Base-by-base conservation (phyloP, 257 asterid species). In the Ilex aquifolium region DNA sequence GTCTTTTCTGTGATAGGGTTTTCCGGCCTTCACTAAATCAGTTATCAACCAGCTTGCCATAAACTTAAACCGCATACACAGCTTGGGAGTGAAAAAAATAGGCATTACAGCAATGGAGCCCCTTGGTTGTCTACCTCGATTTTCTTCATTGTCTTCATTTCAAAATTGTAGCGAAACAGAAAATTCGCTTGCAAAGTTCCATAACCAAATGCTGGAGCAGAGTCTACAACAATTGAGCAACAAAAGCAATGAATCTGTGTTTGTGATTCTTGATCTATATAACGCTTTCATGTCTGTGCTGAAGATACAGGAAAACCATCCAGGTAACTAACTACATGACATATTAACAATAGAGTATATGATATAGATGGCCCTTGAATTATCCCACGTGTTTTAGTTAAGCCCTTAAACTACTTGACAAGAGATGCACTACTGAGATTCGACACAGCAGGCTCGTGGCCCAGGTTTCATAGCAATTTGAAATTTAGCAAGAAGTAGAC, bases 121-220 rank as follows among this genome's bases (percentile, higher is more conserved):
- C 2, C 4, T 84, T 0, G 96, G 96, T 0, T 88, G 95, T 59
- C 68, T 83, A 65, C 95, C 95, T 13, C 54, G 50, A 49, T 64
- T 56, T 12, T 74, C 85, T 0, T 58, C 67, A 16, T 31, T 73
- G 44, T 21, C 13, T 61, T 67, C 80, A 3, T 54, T 65, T 56
- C 14, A 58, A 57, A 71, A 64, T 17, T 88, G 95, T 82, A 72
- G 69, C 31, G 69, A 67, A 50, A 12, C 15, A 14, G 71, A 57
- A 36, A 88, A 83, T 74, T 63, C 64, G 5, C 51, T 85, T 4
- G 66, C 93, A 64, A 30, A 6, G 54, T 65, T 72, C 32, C 94
- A 85, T 74, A 88, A 85, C 69, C 69, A 66, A 59, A 11, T 76
- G 74, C 65, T 85, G 36, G 66, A 72, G 44, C 82, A 74, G 59